Evolutionary conservation across 176 grass and related monocot genomes (phyloP).

Genomic region (Coix lacrymajobi): DNA sequence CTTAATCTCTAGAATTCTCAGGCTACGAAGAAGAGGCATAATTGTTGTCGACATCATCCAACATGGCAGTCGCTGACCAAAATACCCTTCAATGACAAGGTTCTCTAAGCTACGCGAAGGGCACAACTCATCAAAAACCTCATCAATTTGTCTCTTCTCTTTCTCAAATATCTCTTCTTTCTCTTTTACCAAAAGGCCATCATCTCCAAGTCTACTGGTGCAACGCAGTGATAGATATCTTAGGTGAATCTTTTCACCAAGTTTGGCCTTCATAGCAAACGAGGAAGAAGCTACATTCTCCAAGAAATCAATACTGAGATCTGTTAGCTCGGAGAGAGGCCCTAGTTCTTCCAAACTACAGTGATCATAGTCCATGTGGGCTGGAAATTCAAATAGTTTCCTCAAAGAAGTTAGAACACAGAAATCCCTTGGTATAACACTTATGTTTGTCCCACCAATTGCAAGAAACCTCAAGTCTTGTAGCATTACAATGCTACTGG

Average conservation of each 20-base stretch:
- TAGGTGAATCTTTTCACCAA: background rate
- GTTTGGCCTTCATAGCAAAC: background rate
- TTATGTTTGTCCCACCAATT: background rate
- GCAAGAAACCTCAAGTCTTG: background rate
- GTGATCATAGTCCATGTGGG: background rate
- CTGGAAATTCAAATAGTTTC: background rate
- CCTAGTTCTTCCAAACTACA: slow-evolving; percentile 11
- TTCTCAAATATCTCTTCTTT: background rate
- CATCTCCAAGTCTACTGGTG: background rate
- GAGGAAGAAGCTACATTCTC: background rate
- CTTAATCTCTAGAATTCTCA: background rate
- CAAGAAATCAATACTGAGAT: too few species aligned
- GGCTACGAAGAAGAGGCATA: background rate
- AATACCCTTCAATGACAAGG: background rate
- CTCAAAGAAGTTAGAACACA: background rate
- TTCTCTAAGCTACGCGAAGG: background rate
- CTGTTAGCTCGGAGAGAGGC: background rate
- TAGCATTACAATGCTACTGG: background rate
- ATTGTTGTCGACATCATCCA: background rate
- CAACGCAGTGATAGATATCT: background rate
- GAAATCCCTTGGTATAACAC: background rate
- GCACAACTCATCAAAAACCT: slow-evolving; percentile 4
- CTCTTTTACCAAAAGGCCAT: background rate
- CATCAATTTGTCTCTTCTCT: background rate
- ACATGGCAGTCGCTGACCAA: background rate